Base-by-base conservation (phyloP, 768 basidiomycete genomes). In the Dentipellis sp. region DNA sequence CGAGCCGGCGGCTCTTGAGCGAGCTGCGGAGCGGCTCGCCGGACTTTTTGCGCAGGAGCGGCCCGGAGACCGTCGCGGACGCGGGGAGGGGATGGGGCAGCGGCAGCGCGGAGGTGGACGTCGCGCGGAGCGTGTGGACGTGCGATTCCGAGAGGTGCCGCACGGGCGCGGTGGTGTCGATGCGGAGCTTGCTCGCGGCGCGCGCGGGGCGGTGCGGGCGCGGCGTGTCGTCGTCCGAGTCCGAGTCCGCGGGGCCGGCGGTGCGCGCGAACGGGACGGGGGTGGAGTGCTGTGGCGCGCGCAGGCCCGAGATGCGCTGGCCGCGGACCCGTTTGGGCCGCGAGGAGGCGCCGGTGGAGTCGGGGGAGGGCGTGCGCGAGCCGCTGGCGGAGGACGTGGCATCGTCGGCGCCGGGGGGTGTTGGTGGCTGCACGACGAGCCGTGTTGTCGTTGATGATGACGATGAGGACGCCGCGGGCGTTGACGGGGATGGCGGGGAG, bases 11-110 rank as follows among this genome's bases (percentile, higher is more conserved):
- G 22, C 80, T 74, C 72, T 97, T 98, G 61, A 97, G 78, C 2
- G 94, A 92, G 3, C 92, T 84, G 69, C 92, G 94, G 65, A 98
- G 82, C 4, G 90, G 83, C 71, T 97, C 90, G 38, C 95, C 94
- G 12, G 91, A 91, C 72, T 97, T 97, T 71, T 97, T 97, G 58
- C 93, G 83, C 36, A 91, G 74, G 53, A 88, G 73, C 52, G 75
- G 72, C 17, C 78, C 66, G 58, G 72, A 68, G 46, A 67, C 66
- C 39, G 60, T 56, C 10, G 69, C 23, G 4, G 66, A 52, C 4
- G 54, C 16, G 2, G 46, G 55, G 40, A 23, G 36, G 16, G 0
- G 52, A 48, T 16, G 57, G 58, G 49, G 47, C 55, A n/a, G 58
- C 59, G 14, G 56, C 54, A 22, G 40, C 39, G 22, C 9, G 35